Base-by-base conservation (phyloP, 345 rosid genomes). In the Citrus inodora region DNA sequence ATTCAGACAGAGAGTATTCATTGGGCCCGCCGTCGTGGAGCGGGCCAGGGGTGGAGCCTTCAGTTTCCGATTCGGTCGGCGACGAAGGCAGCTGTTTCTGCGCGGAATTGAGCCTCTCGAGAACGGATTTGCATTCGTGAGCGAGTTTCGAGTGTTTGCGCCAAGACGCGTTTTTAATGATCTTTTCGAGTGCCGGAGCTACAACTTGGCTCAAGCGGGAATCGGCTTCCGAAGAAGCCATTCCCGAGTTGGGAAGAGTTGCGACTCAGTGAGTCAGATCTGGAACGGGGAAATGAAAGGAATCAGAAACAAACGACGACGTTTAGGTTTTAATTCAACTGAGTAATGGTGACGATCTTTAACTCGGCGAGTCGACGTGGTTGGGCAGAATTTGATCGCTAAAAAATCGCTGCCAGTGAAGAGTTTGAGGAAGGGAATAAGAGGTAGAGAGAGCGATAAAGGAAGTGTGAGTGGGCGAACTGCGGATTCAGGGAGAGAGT, bases 171-270 rank as follows among this genome's bases (percentile, higher is more conserved):
- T 94, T 92, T 87, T 94, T 96, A 38, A 94, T 82, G 84, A 96
- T 87, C 88, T 90, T 92, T 67, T 96, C 99, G 9, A 96, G 78
- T 78, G 97, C 94, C 6, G 97, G 99, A 79, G 84, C 87, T 69
- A 94, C 77, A 25, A 90, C 88, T 83, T 82, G 92, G 82, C 81
- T 87, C 82, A 96, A 76, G 86, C 98, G 97, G 97, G 98, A 94
- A 90, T 90, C 95, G 91, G 93, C 99, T 90, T 92, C 99, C 95
- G 96, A 83, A 79, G 99, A 96, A 91, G 99, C 97, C 99, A 96
- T 96, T 89, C 99, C 98, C 95, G 81, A 84, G 83, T 81, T 84
- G 78, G 79, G 79, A 73, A 51, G 79, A 82, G 84, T 70, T 75
- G 74, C 25, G 65, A 68, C 74, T 85, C 86, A 70, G 67, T 46